Percentiles rank a stretch among this genome's conserved stretches.
phyloP scores from a whole-genome alignment of 176 grass and related monocot species.

The Ensete ventricosum region DNA sequence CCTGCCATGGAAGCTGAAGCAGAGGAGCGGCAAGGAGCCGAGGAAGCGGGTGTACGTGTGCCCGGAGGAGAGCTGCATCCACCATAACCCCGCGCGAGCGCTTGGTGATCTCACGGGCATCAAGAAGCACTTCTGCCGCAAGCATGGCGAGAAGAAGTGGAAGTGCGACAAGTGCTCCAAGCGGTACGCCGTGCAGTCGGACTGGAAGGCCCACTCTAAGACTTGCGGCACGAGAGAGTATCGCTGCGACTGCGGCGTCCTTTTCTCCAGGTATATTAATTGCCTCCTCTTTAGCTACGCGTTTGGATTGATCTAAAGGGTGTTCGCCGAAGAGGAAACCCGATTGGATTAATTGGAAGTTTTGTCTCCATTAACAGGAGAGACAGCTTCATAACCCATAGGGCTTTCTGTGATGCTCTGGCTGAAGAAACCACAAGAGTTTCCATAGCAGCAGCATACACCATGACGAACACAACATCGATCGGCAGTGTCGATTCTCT shows the following conservation, averaged over 20 bases:
- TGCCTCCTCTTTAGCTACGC: too few species aligned
- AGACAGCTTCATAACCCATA: slow-evolving; percentile 89
- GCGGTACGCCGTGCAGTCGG: slow-evolving; percentile 86
- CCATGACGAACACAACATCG: not conserved
- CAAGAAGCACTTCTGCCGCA: slow-evolving; percentile 98
- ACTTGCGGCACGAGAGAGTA: slow-evolving; percentile 87
- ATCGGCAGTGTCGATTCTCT: slow-evolving; percentile 18
- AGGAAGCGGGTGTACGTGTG: slow-evolving; percentile 87
- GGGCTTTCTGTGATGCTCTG: slow-evolving; percentile 83
- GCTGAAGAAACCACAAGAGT: slow-evolving; percentile 66
- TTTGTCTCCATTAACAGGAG: slow-evolving; percentile 21
- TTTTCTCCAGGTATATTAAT: slow-evolving; percentile 52
- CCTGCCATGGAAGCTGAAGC: slow-evolving; percentile 82
- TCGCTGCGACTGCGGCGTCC: slow-evolving; percentile 75
- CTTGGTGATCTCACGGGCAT: slow-evolving; percentile 90
- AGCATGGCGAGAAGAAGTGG: slow-evolving; percentile 99
- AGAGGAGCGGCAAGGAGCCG: slow-evolving; percentile 65
- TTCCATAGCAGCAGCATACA: slow-evolving; percentile 18
- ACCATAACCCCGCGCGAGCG: slow-evolving; percentile 72
- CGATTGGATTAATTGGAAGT: too few species aligned
- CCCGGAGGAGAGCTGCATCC: slow-evolving; percentile 72
- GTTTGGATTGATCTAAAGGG: too few species aligned
- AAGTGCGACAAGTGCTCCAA: slow-evolving; percentile 94
- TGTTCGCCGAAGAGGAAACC: too few species aligned
- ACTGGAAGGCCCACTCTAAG: slow-evolving; percentile 96